phyloP scores from a whole-genome alignment of 2,329 filamentous ascomycete species.

The Shiraia bambusicola region DNA sequence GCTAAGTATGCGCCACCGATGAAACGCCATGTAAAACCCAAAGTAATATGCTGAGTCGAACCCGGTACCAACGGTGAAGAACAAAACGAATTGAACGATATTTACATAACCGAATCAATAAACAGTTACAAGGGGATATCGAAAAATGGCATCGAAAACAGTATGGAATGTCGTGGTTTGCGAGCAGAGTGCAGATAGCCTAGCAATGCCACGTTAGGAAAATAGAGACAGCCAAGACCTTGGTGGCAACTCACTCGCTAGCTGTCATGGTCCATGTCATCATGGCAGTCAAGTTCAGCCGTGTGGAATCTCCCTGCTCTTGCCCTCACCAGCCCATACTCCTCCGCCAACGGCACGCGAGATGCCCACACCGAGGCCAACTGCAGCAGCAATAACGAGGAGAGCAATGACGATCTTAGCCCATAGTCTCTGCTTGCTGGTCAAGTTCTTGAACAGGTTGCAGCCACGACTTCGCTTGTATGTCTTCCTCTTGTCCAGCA shows the following conservation, averaged over 20 bases:
- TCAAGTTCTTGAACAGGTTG: slow-evolving; percentile 45
- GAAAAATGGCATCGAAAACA: slow-evolving; percentile 18
- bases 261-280: slow-evolving; percentile 6
- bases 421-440: slow-evolving; percentile 48
- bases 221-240: slow-evolving; percentile 1
- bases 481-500: slow-evolving; percentile 46
- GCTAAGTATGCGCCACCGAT: background rate
- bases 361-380: slow-evolving; percentile 53
- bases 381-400: slow-evolving; percentile 49
- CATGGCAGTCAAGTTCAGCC: slow-evolving; percentile 13
- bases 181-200: slow-evolving; percentile 2
- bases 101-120: slow-evolving; percentile 18
- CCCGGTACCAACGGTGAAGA: slow-evolving; percentile 6
- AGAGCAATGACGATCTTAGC: slow-evolving; percentile 50
- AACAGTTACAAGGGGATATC: slow-evolving; percentile 21
- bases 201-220: slow-evolving; percentile 1
- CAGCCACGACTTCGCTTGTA: slow-evolving; percentile 45
- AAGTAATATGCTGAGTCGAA: slow-evolving; percentile 3
- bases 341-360: slow-evolving; percentile 52
- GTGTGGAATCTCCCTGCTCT: slow-evolving; percentile 39
- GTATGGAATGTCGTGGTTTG: slow-evolving; percentile 13
- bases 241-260: slow-evolving; percentile 8
- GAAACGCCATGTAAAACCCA: slow-evolving; percentile 7
- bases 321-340: slow-evolving; percentile 47
- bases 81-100: slow-evolving; percentile 8